Base-by-base conservation (phyloP, 441 rosid genomes). In the Theobroma grandiflorum region DNA sequence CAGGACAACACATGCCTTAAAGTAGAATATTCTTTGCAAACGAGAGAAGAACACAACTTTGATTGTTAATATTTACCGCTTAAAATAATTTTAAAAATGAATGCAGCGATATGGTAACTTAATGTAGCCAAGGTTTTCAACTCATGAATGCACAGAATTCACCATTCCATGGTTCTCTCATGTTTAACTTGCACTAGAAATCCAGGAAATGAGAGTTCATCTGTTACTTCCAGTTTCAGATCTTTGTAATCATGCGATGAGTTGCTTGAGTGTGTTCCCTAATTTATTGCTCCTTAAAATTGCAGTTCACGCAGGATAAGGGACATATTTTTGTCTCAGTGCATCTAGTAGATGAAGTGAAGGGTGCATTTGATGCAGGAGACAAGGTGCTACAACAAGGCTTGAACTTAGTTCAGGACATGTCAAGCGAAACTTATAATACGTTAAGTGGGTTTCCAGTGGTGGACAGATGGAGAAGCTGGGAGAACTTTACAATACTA, bases 321-420 rank as follows among this genome's bases (percentile, higher is more conserved):
- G 98, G 99, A 67, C 99, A 97, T 87, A 89, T 97, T 84, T 89
- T 95, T 82, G 96, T 95, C 80, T 88, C 99, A 8, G 93, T 97
- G 77, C 98, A 94, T 87, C 86, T 94, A 72, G 92, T 89, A 11
- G 93, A 89, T 73, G 98, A 95, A 86, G 93, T 90, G 63, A 88
- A 78, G 72, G 83, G 85, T 75, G 83, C 82, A 55, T 74, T 65
- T 75, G 82, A 78, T 75, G 87, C 77, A 52, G 80, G 77, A 75
- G 99, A 94, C 81, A 81, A 83, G 78, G 89, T 94, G 82, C 87
- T 93, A 74, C 84, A 80, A 71, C 90, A 89, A 75, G 78, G 95
- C 84, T 80, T 89, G 57, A 86, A 85, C 82, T 80, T 86, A 68
- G 87, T 81, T 75, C 79, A 87, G 75, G 88, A 89, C 69, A 74